Evolutionary conservation across 2,329 filamentous ascomycete genomes (phyloP).

Genomic region (Microdochium bolleyi): DNA sequence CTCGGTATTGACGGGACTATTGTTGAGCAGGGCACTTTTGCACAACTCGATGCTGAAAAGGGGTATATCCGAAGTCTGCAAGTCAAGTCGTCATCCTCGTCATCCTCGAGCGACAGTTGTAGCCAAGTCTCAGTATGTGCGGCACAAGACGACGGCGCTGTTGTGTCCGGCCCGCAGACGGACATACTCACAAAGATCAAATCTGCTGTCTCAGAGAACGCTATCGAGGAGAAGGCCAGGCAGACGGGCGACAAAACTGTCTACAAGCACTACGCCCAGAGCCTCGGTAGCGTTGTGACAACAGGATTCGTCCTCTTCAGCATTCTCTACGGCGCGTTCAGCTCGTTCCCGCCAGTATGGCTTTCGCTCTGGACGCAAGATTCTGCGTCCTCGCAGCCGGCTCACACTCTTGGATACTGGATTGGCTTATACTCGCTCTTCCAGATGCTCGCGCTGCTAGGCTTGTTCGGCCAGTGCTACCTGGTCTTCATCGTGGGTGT

Average conservation of each 20-base stretch:
- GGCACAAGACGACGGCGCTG: background rate
- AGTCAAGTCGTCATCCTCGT: slow-evolving; percentile 2
- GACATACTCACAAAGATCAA: background rate
- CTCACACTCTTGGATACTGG: slow-evolving; percentile 13
- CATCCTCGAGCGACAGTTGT: background rate
- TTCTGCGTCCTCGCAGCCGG: slow-evolving; percentile 2
- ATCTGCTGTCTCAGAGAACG: background rate
- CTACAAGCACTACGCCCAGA: slow-evolving; percentile 15
- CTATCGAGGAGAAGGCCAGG: slow-evolving; percentile 1
- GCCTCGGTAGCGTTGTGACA: slow-evolving; percentile 9
- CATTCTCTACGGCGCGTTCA: slow-evolving; percentile 9
- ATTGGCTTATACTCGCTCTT: slow-evolving; percentile 14
- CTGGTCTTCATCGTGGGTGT: slow-evolving; percentile 7
- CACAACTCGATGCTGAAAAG: slow-evolving; percentile 20
- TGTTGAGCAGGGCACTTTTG: slow-evolving; percentile 33
- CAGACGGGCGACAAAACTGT: slow-evolving; percentile 11
- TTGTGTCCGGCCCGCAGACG: background rate
- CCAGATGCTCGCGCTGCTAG: slow-evolving; percentile 7
- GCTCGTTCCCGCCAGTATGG: slow-evolving; percentile 15
- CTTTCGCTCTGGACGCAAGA: slow-evolving; percentile 14
- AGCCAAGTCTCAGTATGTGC: slow-evolving; percentile 1
- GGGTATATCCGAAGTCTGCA: slow-evolving; percentile 14
- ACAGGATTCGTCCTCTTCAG: slow-evolving; percentile 6
- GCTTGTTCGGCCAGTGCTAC: slow-evolving; percentile 8
- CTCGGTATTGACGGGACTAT: slow-evolving; percentile 29